Base-by-base conservation (phyloP, 345 rosid species). In the Kernera saxatilis region DNA sequence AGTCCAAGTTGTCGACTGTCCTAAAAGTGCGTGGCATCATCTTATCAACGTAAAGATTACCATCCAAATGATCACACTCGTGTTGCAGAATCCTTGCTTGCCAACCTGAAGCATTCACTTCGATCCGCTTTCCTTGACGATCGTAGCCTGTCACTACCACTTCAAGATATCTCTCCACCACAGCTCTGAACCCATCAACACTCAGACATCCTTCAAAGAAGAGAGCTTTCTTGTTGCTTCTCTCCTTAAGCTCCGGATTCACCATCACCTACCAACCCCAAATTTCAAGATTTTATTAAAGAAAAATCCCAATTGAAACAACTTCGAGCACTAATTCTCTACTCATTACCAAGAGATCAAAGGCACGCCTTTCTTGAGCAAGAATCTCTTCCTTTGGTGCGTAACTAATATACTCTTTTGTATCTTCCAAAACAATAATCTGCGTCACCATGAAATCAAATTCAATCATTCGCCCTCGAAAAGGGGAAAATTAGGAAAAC, bases 381-480 rank as follows among this genome's bases (percentile, higher is more conserved):
- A 79, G 72, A 44, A 33, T 82, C 78, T 87, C 97, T 37, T 85
- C 91, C 76, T 87, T 88, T 8, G 93, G 86, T 41, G 85, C 86
- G 79, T 90, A 90, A 69, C 96, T 75, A 44, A 93, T 86, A 69
- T 85, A 93, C 72, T 90, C 97, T 43, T 51, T 59, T 44, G 92
- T 91, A 79, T 93, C 98, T 85, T 93, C 98, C 81, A 93, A 76
- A 13, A 87, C 97, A 54, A 91, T 84, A 29, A 93, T 87, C 97
- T 93, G 84, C 75, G 71, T 59, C 41, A 30, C 2, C 23, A 49
- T 22, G 18, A 12, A 39, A 54, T 15, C 33, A 6, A 27, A 33
- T 44, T 68, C 55, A 60, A 75, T 43, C 50, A 43, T 8, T 45
- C 13, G n/a, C 0, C 1, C 26, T 65, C 18, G 2, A 18, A 2